Conservation (phyloP, 2,329 filamentous ascomycete species). For the Neonectria sp. region DNA sequence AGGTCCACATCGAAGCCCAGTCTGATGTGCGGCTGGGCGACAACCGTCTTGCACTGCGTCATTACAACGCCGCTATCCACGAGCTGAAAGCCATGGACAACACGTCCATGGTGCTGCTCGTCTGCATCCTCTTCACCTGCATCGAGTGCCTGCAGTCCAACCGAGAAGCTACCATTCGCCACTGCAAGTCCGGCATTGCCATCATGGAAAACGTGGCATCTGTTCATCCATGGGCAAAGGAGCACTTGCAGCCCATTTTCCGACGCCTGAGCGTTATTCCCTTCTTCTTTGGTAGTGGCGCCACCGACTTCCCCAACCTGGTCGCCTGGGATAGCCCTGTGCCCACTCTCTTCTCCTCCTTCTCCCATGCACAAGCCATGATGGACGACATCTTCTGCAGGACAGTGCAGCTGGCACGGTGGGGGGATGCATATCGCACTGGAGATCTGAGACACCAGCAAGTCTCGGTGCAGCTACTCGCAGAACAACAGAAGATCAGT, state of each 20-base stretch:
- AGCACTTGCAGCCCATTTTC: slow-evolving; percentile 31
- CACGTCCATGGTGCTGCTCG: slow-evolving; percentile 20
- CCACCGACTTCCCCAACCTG: background rate
- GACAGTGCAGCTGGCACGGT: slow-evolving; percentile 9
- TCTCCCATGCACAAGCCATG: slow-evolving; percentile 24
- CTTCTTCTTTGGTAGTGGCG: slow-evolving; percentile 18
- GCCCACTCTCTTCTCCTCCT: slow-evolving; percentile 4
- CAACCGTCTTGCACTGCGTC: slow-evolving; percentile 22
- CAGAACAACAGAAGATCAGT: background rate
- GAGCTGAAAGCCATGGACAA: slow-evolving; percentile 21
- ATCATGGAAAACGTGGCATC: slow-evolving; percentile 13
- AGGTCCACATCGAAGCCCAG: slow-evolving; percentile 4
- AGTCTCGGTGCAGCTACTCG: background rate
- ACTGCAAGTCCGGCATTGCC: slow-evolving; percentile 20
- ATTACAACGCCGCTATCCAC: slow-evolving; percentile 33
- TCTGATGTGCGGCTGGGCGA: slow-evolving; percentile 17
- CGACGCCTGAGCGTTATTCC: slow-evolving; percentile 29
- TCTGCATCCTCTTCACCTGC: slow-evolving; percentile 34
- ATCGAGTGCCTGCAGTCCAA: slow-evolving; percentile 35
- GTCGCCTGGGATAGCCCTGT: background rate
- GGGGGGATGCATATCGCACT: slow-evolving; percentile 2
- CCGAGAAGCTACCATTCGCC: slow-evolving; percentile 21
- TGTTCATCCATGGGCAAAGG: background rate
- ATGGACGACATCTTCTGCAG: slow-evolving; percentile 28
- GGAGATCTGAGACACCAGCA: background rate